Base-by-base conservation (phyloP, 2,329 filamentous ascomycete species). In the Leptographium wingfieldii region DNA sequence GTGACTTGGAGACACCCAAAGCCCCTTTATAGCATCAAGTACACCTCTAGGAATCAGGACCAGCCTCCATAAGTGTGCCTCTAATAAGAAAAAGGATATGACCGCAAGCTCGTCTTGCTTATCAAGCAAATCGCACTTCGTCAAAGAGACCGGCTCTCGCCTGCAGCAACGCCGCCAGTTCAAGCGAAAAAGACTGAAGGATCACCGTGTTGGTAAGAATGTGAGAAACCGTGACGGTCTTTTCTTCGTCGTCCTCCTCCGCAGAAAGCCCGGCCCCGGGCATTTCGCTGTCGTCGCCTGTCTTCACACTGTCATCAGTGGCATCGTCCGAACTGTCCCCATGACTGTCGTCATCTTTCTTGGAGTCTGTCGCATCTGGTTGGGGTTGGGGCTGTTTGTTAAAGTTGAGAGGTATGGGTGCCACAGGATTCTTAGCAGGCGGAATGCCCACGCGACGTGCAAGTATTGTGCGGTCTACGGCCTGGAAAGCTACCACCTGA, bases 201-300 rank as follows among this genome's bases (percentile, higher is more conserved):
- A 92, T 81, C 61, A 92, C 82, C 49, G 87, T 82, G 69, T 92
- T 94, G 6, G 88, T 92, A 63, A 94, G 74, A 12, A 92, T 76
- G 69, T 92, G 88, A 49, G 86, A 90, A 5, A 94, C 81, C 9
- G 85, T 89, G 9, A 84, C 85, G 11, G 77, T 78, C 56, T 71
- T 73, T 5, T 72, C 69, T 33, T 68, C 69, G 6, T 46, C 46
- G 31, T 61, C 49, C n/a, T 61, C 51, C n/a, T 59, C 49, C 9
- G 38, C 48, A 12, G 59, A 59, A 16, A 65, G 68, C 52, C 60
- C 65, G 31, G 61, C 62, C 38, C 61, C 61, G 29, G 63, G 65
- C 61, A 60, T 33, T 40, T 59, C 31, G 16, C 7, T 56, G 61
- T 38, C 57, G 40, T 56, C 12, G 48, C 35, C 58, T 58, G 60